Percentiles rank a stretch among this genome's conserved stretches.
Evolutionary conservation across 176 grass and related monocot genomes (phyloP).

Genomic region (Panicum miliaceum): DNA sequence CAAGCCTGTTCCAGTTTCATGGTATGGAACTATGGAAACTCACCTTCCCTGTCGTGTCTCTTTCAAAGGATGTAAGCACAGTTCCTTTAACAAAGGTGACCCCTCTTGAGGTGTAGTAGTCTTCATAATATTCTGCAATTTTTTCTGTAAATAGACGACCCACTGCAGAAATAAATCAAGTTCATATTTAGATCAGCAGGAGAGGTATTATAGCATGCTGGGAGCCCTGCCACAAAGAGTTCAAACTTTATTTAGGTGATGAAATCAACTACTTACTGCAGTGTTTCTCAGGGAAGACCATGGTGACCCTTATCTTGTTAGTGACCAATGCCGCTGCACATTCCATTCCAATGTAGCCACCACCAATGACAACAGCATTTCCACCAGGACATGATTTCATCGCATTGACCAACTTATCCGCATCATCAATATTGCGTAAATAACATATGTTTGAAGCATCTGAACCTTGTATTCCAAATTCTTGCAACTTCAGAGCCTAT

Average conservation of each 20-base stretch:
- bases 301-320: constrained; percentile 84
- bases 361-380: constrained; percentile 93
- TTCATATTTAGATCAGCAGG: constrained; percentile 9
- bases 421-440: constrained; percentile 77
- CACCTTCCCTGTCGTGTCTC: constrained; percentile 70
- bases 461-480: constrained; percentile 79
- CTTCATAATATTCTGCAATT: constrained; percentile 95
- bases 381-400: constrained; percentile 75
- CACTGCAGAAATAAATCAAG: constrained; percentile 61
- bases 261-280: constrained; percentile 69
- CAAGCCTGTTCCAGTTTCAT: constrained; percentile 9
- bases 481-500: constrained; percentile 90
- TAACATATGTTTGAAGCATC: constrained; percentile 91
- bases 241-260: neutral
- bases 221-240: neutral
- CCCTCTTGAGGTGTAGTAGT: constrained; percentile 74
- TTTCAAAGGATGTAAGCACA: constrained; percentile 86
- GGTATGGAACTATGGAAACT: constrained; percentile 4
- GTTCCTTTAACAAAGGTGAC: constrained; percentile 92
- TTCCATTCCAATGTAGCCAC: constrained; percentile 98
- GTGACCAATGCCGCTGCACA: constrained; percentile 87
- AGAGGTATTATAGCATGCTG: constrained; percentile 16
- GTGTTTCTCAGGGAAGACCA: constrained; percentile 95
- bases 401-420: constrained; percentile 68
- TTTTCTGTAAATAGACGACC: constrained; percentile 76